phyloP scores from a whole-genome alignment of 306 rosid species.

The Sicyos baderoa region DNA sequence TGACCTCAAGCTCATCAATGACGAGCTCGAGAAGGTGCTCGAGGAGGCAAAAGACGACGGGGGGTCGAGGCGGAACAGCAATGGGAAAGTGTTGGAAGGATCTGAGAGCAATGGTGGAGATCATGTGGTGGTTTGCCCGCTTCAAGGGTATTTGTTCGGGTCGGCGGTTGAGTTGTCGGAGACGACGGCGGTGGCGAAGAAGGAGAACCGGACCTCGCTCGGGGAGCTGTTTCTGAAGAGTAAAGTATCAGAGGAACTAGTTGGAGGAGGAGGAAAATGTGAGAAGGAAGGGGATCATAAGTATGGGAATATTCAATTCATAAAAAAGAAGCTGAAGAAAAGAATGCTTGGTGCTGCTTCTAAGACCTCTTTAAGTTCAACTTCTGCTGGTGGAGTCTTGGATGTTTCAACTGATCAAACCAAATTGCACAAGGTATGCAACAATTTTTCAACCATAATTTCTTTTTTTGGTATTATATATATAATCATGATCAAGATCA shows the following conservation, averaged over 20 bases:
- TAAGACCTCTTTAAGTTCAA: slow-evolving; percentile 28
- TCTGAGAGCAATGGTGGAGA: slow-evolving; percentile 19
- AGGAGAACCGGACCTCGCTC: slow-evolving; percentile 66
- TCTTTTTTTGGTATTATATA: too few relatives aligned
- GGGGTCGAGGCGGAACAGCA: slow-evolving; percentile 65
- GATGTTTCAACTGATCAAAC: slow-evolving; percentile 48
- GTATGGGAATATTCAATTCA: slow-evolving; percentile 50
- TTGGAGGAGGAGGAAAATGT: slow-evolving; percentile 34
- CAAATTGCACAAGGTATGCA: slow-evolving; percentile 58
- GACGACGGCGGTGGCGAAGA: slow-evolving; percentile 50
- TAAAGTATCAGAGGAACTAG: slow-evolving; percentile 44
- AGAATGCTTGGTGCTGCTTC: slow-evolving; percentile 52
- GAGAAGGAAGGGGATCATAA: slow-evolving; percentile 47
- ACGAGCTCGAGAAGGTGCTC: slow-evolving; percentile 77
- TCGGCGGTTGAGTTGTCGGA: slow-evolving; percentile 61
- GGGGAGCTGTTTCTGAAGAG: slow-evolving; percentile 71
- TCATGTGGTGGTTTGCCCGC: slow-evolving; percentile 50
- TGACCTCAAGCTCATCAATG: slow-evolving; percentile 73
- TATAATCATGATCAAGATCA: too few relatives aligned
- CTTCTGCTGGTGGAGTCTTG: slow-evolving; percentile 26
- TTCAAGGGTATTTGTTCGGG: slow-evolving; percentile 77
- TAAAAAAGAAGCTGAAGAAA: slow-evolving; percentile 60
- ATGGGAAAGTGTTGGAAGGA: slow-evolving; percentile 21
- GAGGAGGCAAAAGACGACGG: slow-evolving; percentile 55
- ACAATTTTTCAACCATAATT: not conserved